Percentiles rank a stretch among this genome's conserved stretches.
Conservation (phyloP, 495 filamentous ascomycete species). For the Hypoxylon perforatum region DNA sequence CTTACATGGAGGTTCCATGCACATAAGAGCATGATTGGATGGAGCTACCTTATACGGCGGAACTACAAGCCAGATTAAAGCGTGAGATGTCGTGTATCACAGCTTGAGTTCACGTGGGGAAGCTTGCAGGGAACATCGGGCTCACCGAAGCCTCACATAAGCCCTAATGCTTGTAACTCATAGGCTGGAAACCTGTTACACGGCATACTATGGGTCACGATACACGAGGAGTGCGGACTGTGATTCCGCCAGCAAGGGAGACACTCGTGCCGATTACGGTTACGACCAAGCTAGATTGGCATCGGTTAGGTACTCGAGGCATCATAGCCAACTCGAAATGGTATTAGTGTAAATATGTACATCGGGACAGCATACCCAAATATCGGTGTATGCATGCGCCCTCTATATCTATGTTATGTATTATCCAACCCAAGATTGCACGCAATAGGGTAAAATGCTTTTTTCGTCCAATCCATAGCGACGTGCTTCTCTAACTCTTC, state of each 20-base stretch:
- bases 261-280: no score
- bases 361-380: background rate
- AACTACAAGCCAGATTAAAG: background rate
- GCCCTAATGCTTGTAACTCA: no score
- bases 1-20: background rate
- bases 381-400: background rate
- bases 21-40: background rate
- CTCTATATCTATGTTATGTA: slow-evolving; percentile 8
- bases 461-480: background rate
- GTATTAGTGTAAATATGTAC: background rate
- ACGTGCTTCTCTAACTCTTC: background rate
- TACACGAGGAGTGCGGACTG: no score
- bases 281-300: no score
- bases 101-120: no score
- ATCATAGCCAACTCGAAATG: background rate
- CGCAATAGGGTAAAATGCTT: background rate
- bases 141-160: no score
- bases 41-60: background rate
- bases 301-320: no score
- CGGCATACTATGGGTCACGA: no score
- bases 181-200: no score
- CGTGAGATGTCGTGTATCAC: background rate
- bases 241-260: no score
- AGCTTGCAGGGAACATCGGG: no score
- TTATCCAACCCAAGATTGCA: background rate